Percentiles rank a stretch among this genome's conserved stretches.
Conservation (phyloP, 306 rosid genomes). For the Fagus crenata region DNA sequence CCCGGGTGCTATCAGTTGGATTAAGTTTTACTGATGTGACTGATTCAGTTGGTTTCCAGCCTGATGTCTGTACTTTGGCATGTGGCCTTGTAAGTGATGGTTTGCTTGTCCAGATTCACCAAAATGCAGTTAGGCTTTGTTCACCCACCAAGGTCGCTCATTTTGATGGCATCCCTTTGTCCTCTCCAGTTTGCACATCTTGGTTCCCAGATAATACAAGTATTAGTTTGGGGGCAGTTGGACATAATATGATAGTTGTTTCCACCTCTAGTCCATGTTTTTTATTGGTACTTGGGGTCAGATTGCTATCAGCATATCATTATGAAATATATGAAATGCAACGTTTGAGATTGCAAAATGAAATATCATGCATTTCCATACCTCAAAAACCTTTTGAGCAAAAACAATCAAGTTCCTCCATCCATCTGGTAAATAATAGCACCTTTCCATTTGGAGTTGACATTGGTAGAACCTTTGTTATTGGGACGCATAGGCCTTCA, state of each 20-base stretch:
- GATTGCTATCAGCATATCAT: constrained; percentile 48
- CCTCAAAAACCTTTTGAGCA: constrained; percentile 50
- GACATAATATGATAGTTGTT: constrained; percentile 76
- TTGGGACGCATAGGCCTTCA: constrained; percentile 90
- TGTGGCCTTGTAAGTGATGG: constrained; percentile 83
- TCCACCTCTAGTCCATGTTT: constrained; percentile 91
- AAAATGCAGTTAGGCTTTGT: constrained; percentile 75
- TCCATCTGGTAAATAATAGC: constrained; percentile 36
- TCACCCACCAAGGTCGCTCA: constrained; percentile 87
- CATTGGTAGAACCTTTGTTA: constrained; percentile 58
- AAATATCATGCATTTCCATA: constrained; percentile 87
- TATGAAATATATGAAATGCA: constrained; percentile 84
- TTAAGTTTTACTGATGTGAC: constrained; percentile 93
- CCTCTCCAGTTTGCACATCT: constrained; percentile 75
- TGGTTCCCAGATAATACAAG: constrained; percentile 70
- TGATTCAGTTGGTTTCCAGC: constrained; percentile 91
- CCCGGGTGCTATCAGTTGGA: constrained; percentile 92
- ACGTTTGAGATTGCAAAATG: constrained; percentile 67
- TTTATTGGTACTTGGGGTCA: constrained; percentile 77
- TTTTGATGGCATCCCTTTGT: constrained; percentile 60
- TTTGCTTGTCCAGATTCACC: constrained; percentile 79
- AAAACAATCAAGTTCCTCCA: constrained; percentile 39
- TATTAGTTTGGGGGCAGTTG: constrained; percentile 95
- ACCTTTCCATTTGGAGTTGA: constrained; percentile 53
- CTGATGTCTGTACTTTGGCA: constrained; percentile 84